Conservation (phyloP, 2,329 filamentous ascomycete genomes). For the Paracamarosporium sp. region DNA sequence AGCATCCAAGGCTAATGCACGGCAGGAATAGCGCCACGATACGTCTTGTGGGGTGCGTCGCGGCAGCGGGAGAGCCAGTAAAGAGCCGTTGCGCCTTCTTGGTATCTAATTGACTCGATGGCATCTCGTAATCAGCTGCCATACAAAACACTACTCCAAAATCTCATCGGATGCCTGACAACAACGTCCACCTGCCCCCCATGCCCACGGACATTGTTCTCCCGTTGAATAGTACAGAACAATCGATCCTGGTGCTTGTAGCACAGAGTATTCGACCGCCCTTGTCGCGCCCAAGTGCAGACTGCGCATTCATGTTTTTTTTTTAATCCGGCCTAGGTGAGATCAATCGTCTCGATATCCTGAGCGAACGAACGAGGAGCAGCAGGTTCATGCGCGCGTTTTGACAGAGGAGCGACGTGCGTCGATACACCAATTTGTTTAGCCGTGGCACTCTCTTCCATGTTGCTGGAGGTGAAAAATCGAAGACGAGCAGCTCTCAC, state of each 20-base stretch:
- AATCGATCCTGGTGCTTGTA: too few relatives aligned
- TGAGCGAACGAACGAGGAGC: background rate
- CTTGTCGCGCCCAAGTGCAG: background rate
- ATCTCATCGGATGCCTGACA: background rate
- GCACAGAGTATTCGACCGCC: too few relatives aligned
- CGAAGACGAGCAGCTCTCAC: conserved; percentile 22
- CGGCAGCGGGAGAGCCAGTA: conserved; percentile 1
- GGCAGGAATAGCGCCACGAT: background rate
- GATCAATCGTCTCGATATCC: conserved; percentile 2
- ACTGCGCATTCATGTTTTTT: too few relatives aligned
- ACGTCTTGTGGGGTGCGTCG: background rate
- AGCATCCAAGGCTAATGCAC: background rate
- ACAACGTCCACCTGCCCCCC: background rate
- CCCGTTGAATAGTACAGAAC: too few relatives aligned
- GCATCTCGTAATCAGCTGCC: conserved; percentile 4
- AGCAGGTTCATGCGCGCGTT: too few relatives aligned
- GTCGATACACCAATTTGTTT: background rate
- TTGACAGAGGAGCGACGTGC: background rate
- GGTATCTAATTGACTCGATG: conserved; percentile 3
- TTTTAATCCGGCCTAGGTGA: background rate
- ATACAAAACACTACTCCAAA: background rate
- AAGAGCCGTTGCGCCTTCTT: background rate
- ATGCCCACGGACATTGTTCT: too few relatives aligned
- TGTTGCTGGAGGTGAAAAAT: conserved; percentile 9
- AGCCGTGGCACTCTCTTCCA: background rate